Conservation (phyloP, 257 asterid species). For the Nicotiana undulata region DNA sequence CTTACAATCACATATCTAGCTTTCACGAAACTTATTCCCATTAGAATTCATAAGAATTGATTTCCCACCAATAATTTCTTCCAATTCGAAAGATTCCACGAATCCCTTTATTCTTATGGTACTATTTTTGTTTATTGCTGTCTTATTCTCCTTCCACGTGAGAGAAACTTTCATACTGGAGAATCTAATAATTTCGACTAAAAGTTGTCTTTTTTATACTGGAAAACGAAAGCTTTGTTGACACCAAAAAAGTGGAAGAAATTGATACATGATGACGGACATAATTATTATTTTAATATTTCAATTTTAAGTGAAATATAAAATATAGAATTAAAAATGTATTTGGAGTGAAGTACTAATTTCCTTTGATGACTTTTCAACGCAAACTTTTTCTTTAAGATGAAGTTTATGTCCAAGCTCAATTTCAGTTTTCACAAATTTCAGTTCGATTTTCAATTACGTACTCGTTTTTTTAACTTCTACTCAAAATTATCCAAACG, state of each 20-base stretch:
- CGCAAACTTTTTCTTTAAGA: no score
- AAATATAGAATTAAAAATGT: background rate
- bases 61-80: background rate
- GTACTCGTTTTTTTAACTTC: background rate
- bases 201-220: background rate
- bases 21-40: background rate
- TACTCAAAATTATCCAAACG: background rate
- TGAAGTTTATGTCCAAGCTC: background rate
- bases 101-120: background rate
- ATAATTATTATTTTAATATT: no score
- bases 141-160: background rate
- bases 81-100: background rate
- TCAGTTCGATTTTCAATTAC: background rate
- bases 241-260: background rate
- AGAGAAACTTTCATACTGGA: background rate
- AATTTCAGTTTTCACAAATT: no score
- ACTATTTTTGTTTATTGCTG: background rate
- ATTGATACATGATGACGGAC: no score
- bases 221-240: background rate
- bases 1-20: background rate
- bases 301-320: background rate
- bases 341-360: no score
- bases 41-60: background rate
- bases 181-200: background rate
- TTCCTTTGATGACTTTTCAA: no score